These are phyloP conservation scores for Paracoccidioides brasiliensis DNA, from an alignment of 2,329 filamentous ascomycete species.

Conservation along the genomic window DNA sequence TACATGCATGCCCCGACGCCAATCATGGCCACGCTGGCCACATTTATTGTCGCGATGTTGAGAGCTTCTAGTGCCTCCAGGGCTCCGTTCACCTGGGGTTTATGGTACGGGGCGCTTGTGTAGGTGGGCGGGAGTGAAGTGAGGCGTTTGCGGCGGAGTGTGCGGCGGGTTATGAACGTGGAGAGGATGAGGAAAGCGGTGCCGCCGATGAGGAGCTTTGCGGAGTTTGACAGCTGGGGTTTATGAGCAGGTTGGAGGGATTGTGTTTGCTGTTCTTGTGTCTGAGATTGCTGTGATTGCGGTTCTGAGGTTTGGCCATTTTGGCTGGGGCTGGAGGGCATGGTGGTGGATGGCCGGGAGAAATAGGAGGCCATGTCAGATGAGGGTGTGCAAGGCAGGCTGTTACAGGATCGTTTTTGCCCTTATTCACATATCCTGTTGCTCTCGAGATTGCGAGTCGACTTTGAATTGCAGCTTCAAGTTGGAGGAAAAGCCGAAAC, in stretches of 20 bases:
- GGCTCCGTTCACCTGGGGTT: conserved; percentile 44
- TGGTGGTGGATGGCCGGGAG: neutral
- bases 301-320: neutral
- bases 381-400: too few species aligned
- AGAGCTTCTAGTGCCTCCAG: conserved; percentile 72
- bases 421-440: neutral
- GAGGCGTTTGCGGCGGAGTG: conserved; percentile 50
- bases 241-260: neutral
- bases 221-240: conserved; percentile 18
- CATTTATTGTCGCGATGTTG: conserved; percentile 76
- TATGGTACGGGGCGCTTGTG: conserved; percentile 34
- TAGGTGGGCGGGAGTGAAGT: conserved; percentile 59
- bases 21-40: conserved; percentile 62
- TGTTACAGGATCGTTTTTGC: neutral
- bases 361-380: conserved; percentile 5
- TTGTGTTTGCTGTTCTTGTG: neutral
- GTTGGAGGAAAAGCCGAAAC: neutral
- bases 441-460: too few species aligned
- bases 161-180: conserved; percentile 55
- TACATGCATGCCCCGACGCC: conserved; percentile 59
- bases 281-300: conserved; percentile 6
- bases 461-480: neutral
- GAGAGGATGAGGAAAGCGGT: conserved; percentile 63
- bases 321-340: neutral
- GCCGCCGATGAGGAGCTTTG: conserved; percentile 56